A percentile compares a stretch with the other conserved stretches of the same genome.
Evolutionary conservation across 2,329 filamentous ascomycete species (phyloP).

Genomic region (Aspergillus sp.): DNA sequence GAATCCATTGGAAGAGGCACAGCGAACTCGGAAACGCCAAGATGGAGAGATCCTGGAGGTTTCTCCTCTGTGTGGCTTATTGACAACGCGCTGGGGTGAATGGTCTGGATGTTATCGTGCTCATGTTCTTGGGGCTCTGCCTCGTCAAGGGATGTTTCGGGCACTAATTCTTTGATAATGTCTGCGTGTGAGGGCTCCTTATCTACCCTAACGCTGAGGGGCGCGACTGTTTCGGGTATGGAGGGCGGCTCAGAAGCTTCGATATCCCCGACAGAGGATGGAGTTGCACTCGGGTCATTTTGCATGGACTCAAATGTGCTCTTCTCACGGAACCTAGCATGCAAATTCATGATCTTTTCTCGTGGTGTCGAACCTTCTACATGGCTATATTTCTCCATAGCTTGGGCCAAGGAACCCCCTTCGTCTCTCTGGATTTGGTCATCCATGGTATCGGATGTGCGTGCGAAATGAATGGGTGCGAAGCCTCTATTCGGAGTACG

Average conservation of each 20-base stretch:
- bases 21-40: conserved; percentile 42
- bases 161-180: conserved; percentile 20
- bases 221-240: conserved; percentile 30
- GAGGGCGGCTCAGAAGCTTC: conserved; percentile 31
- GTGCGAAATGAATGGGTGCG: neutral
- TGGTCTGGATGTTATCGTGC: conserved; percentile 37
- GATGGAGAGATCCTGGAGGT: conserved; percentile 33
- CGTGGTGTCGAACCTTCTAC: conserved; percentile 29
- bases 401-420: conserved; percentile 19
- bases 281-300: conserved; percentile 35
- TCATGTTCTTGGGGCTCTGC: conserved; percentile 21
- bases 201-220: conserved; percentile 39
- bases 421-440: conserved; percentile 14
- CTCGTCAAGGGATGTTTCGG: conserved; percentile 28
- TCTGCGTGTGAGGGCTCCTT: conserved; percentile 27
- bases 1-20: conserved; percentile 46
- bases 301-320: conserved; percentile 17
- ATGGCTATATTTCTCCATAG: conserved; percentile 28
- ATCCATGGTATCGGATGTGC: conserved; percentile 19
- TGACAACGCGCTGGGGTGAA: conserved; percentile 39
- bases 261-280: conserved; percentile 45
- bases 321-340: conserved; percentile 29
- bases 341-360: conserved; percentile 33
- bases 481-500: neutral
- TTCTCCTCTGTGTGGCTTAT: conserved; percentile 26